Conservation (phyloP, 495 filamentous ascomycete genomes). For the Penicillium chermesinum region DNA sequence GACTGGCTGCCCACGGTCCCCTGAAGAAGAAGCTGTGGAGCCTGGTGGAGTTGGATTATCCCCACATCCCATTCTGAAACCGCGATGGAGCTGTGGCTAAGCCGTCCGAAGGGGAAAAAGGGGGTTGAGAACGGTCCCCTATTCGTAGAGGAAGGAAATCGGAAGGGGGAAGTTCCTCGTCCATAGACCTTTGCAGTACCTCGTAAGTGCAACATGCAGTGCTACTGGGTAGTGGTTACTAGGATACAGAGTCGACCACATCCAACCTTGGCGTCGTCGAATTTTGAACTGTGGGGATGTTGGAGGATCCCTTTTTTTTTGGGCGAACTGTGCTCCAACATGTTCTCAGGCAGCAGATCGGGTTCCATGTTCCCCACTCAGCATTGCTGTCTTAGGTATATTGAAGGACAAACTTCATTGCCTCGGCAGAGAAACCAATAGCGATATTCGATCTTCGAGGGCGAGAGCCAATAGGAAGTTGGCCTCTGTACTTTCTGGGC, state of each 20-base stretch:
- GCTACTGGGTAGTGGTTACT: no score
- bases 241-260: no score
- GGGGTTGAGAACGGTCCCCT: slow-evolving; percentile 1
- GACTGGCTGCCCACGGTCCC: slow-evolving; percentile 7
- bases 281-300: not conserved
- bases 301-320: not conserved
- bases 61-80: slow-evolving; percentile 29
- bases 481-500: no score
- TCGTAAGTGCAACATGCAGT: no score
- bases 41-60: not conserved
- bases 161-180: no score
- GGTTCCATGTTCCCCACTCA: not conserved
- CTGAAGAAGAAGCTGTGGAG: slow-evolving; percentile 14
- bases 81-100: slow-evolving; percentile 22
- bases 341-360: not conserved
- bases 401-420: not conserved
- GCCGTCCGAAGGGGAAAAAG: slow-evolving; percentile 14
- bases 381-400: not conserved
- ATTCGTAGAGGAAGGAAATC: slow-evolving; percentile 8
- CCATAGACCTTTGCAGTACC: no score
- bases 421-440: not conserved
- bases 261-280: no score
- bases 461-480: not conserved
- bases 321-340: not conserved
- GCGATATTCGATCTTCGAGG: not conserved